Percentiles rank a stretch among this genome's conserved stretches.
Evolutionary conservation across 352 stramenopile species (phyloP).

Genomic region (Globisporangium takayamanum): DNA sequence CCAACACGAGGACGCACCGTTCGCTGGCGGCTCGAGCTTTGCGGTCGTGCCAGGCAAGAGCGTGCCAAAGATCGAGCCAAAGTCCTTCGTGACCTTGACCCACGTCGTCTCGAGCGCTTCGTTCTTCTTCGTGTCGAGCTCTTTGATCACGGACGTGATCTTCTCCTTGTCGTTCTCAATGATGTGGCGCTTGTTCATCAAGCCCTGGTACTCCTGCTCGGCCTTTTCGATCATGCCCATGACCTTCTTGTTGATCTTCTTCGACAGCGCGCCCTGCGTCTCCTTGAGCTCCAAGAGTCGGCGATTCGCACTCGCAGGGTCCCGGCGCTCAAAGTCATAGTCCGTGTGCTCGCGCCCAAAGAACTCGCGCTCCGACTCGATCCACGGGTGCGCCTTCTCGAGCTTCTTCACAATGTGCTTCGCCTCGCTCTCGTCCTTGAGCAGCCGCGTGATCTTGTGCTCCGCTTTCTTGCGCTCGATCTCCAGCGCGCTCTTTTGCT

Average conservation of each 20-base stretch:
- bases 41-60: conserved; percentile 95
- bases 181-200: conserved; percentile 97
- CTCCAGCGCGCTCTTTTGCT: conserved; percentile 85
- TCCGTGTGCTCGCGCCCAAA: conserved; percentile 96
- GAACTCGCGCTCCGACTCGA: conserved; percentile 95
- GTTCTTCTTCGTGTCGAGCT: conserved; percentile 99
- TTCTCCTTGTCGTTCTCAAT: conserved; percentile 99
- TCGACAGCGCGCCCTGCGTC: conserved; percentile 90
- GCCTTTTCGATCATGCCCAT: conserved; percentile 99
- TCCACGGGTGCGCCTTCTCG: conserved; percentile 95
- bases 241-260: conserved; percentile 99
- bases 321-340: conserved; percentile 95
- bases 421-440: conserved; percentile 91
- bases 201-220: conserved; percentile 97
- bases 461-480: conserved; percentile 95
- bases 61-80: conserved; percentile 99
- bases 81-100: conserved; percentile 99
- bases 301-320: conserved; percentile 81
- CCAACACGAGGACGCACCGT: conserved; percentile 30
- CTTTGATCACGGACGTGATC: conserved; percentile 98
- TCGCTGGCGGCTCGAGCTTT: conserved; percentile 96
- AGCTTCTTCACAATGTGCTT: conserved; percentile 89
- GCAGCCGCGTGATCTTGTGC: conserved; percentile 88
- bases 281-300: conserved; percentile 90
- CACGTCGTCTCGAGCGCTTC: conserved; percentile 95